phyloP scores from a whole-genome alignment of 257 asterid species.

The Lycium barbarum region DNA sequence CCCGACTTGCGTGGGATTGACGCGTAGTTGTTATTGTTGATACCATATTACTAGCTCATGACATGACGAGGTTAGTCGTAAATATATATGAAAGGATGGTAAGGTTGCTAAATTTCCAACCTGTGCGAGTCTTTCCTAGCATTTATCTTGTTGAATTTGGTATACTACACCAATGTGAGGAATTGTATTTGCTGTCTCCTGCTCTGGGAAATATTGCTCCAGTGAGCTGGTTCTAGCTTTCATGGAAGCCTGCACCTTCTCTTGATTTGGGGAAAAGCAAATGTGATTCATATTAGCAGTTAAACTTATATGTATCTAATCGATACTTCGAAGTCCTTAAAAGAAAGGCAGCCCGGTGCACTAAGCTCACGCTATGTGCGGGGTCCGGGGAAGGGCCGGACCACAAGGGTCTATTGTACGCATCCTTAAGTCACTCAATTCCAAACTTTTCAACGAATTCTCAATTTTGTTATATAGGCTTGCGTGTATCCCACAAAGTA shows the following conservation, averaged over 20 bases:
- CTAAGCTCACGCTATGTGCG: too few relatives aligned
- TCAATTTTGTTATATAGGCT: constrained; percentile 1
- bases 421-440: background rate
- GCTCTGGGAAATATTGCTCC: background rate
- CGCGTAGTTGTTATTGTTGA: background rate
- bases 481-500: background rate
- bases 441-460: background rate
- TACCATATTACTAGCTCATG: constrained; percentile 17
- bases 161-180: background rate
- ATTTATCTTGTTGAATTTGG: constrained; percentile 16
- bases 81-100: background rate
- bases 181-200: background rate
- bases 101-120: background rate
- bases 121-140: background rate
- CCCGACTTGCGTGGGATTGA: background rate
- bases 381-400: too few relatives aligned
- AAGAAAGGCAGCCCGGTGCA: too few relatives aligned
- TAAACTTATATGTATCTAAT: background rate
- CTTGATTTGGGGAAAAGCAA: background rate
- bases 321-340: background rate
- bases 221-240: constrained; percentile 16
- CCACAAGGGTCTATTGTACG: too few relatives aligned
- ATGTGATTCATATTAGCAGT: constrained; percentile 1
- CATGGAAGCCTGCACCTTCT: background rate
- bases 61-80: background rate